Percentiles rank a stretch among this genome's conserved stretches.
Evolutionary conservation across 495 filamentous ascomycete species (phyloP).

Genomic region (Beverwykella pulmonaria): DNA sequence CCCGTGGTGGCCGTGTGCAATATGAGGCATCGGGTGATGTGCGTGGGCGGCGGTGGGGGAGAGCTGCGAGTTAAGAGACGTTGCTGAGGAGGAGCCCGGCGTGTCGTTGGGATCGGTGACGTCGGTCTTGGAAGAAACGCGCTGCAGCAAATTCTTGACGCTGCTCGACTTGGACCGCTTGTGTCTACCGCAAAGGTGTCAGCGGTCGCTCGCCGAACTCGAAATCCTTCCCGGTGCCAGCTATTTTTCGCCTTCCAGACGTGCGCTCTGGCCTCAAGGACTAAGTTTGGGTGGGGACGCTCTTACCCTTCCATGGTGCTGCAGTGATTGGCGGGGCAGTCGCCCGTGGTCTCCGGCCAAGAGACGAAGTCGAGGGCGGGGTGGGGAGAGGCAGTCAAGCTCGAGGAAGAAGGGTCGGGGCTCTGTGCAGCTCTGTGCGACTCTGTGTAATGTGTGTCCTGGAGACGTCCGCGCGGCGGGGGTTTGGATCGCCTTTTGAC

Average conservation of each 20-base stretch:
- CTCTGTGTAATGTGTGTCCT: too few species aligned
- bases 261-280: neutral
- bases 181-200: conserved; percentile 33
- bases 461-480: too few species aligned
- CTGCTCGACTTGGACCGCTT: conserved; percentile 45
- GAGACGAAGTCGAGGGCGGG: neutral
- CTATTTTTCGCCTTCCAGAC: neutral
- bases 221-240: neutral
- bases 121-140: conserved; percentile 43
- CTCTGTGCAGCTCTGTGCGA: neutral
- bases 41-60: conserved; percentile 4
- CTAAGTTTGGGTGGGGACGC: neutral
- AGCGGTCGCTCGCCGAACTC: conserved; percentile 1
- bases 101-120: conserved; percentile 37
- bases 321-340: conserved; percentile 5
- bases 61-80: conserved; percentile 32
- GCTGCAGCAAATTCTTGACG: conserved; percentile 43
- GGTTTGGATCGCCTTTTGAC: too few species aligned
- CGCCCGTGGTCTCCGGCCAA: conserved; percentile 8
- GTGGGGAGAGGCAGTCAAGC: neutral
- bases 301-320: conserved; percentile 17
- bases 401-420: neutral
- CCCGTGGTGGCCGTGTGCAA: neutral
- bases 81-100: conserved; percentile 26
- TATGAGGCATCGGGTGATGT: conserved; percentile 10